A percentile compares a stretch with the other conserved stretches of the same genome.
Conservation (phyloP, 1,139 yeast species). For the Geotrichum aggregatum region DNA sequence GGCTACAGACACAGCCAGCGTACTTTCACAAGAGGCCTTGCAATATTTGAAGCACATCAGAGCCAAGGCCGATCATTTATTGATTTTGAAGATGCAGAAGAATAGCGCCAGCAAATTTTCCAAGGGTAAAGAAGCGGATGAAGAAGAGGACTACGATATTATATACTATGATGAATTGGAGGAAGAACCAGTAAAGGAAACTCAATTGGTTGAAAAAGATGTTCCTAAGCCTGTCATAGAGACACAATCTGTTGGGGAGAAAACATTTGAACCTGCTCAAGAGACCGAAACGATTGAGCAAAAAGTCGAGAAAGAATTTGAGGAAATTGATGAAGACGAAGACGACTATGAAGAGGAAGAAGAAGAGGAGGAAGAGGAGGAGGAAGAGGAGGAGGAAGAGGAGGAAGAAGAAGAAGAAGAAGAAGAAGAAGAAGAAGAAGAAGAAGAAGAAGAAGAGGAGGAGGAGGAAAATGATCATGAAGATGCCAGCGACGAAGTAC, state of each 20-base stretch:
- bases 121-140: slow-evolving; percentile 18
- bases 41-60: slow-evolving; percentile 67
- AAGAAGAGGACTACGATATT: slow-evolving; percentile 28
- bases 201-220: background rate
- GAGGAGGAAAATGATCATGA: slow-evolving; percentile 1
- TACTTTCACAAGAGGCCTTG: slow-evolving; percentile 63
- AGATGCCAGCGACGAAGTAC: no score
- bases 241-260: no score
- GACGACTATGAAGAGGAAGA: background rate
- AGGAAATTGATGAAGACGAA: background rate
- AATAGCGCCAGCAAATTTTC: slow-evolving; percentile 12
- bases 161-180: slow-evolving; percentile 26
- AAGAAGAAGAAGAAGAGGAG: background rate
- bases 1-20: slow-evolving; percentile 55
- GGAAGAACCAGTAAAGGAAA: slow-evolving; percentile 14
- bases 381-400: background rate
- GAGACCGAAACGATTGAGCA: background rate
- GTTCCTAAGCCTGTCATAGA: no score
- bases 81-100: slow-evolving; percentile 52
- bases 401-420: background rate
- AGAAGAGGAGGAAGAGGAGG: background rate
- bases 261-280: no score
- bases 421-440: background rate
- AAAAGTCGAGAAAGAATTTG: background rate
- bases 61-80: slow-evolving; percentile 76